Evolutionary conservation across 257 asterid genomes (phyloP).

Genomic region (Plantago elongata): DNA sequence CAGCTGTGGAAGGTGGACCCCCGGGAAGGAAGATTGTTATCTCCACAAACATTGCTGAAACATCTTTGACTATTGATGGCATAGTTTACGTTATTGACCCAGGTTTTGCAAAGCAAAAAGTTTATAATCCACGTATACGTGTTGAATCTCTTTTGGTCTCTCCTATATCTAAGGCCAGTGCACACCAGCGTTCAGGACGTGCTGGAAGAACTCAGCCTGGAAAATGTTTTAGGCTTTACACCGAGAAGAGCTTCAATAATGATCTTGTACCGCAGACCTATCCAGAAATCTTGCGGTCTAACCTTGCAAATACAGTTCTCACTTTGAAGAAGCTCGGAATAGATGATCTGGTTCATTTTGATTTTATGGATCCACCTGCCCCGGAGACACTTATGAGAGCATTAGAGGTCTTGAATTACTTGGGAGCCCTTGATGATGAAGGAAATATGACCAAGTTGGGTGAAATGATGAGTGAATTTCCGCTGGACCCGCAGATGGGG

Average conservation of each 20-base stretch:
- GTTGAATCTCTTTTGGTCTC: constrained; percentile 96
- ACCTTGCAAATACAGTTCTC: constrained; percentile 87
- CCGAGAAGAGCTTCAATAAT: constrained; percentile 75
- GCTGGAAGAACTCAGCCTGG: constrained; percentile 99
- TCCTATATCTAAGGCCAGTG: constrained; percentile 98
- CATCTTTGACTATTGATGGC: constrained; percentile 96
- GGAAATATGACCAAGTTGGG: constrained; percentile 90
- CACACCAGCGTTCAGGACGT: constrained; percentile 96
- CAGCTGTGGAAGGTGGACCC: constrained; percentile 76
- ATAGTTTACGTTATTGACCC: constrained; percentile 97
- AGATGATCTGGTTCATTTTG: constrained; percentile 90
- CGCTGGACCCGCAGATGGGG: constrained; percentile 93
- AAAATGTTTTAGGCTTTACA: constrained; percentile 91
- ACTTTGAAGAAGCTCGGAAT: constrained; percentile 90
- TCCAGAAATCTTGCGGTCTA: constrained; percentile 88
- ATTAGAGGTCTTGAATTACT: constrained; percentile 84
- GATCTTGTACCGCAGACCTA: constrained; percentile 94
- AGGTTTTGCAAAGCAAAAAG: constrained; percentile 90
- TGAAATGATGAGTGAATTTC: constrained; percentile 90
- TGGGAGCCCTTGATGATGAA: constrained; percentile 94
- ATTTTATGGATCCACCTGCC: constrained; percentile 99
- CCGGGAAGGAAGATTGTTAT: constrained; percentile 96
- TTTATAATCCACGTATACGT: constrained; percentile 87
- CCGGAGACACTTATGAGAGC: constrained; percentile 98
- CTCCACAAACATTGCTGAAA: constrained; percentile 95